Evolutionary conservation across 164 flowering plant species (phyloP), one percentile per base, ranked within the genome.

Genomic region (Sextonia rubra): DNA sequence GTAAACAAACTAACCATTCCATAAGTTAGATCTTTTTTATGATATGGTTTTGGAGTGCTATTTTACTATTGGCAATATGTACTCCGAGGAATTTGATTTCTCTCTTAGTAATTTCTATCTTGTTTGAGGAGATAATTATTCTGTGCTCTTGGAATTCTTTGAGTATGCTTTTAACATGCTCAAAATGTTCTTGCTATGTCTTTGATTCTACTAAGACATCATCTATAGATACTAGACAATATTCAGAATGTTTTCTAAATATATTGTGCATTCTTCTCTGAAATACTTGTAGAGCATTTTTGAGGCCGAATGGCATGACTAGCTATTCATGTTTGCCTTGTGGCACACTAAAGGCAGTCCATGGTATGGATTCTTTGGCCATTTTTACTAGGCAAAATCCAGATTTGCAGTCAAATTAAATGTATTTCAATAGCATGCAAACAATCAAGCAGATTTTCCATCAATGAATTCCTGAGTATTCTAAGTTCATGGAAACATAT

Each of bases 311-410:
- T 4, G 76, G 73, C 32, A 47, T 47, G 69, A 77, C 76, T 26
- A 14, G 60, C 72, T 75, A 76, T 76, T 76, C 62, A 32, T 58
- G 72, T 6, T 72, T 71, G 44, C 79, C n/a, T n/a, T 72, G 1
- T 48, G 74, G 71, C 27, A 48, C 23, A 30, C 24, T 66, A 48
- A 76, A 76, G 18, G 78, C 49, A 8, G 73, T 73, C 26, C 55
- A 26, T 0, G 22, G 30, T 25, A 30, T 22, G 15, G 55, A 32
- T 0, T 66, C 37, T 37, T 58, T 30, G 1, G 25, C 47, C 9
- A 76, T 23, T 17, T 4, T 8, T 2, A 72, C 26, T 48, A 71
- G 75, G 71, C 75, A 76, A 60, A 66, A 71, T 5, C 71, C 74
- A 14, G 48, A 37, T 69, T 75, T 75, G 17, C 47, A 26, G 22